Conservation (phyloP, 805 yeast genomes). For the Yamadazyma laniorum region DNA sequence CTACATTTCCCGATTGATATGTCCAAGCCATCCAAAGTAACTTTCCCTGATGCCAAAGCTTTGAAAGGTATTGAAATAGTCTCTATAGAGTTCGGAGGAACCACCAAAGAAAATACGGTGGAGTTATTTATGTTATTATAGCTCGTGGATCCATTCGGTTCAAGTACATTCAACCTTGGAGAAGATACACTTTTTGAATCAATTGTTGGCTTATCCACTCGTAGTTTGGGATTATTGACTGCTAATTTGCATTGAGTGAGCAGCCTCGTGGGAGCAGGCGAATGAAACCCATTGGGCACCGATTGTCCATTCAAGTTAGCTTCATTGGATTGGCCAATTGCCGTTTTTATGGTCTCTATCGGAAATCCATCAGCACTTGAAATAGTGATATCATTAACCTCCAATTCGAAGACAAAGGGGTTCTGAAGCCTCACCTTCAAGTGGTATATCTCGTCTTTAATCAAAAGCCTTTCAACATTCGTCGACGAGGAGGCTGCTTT, state of each 20-base stretch:
- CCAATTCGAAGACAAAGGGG: slow-evolving; percentile 75
- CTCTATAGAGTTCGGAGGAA: slow-evolving; percentile 29
- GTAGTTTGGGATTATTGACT: slow-evolving; percentile 10
- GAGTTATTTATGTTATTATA: slow-evolving; percentile 1
- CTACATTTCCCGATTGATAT: slow-evolving; percentile 52
- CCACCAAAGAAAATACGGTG: slow-evolving; percentile 10
- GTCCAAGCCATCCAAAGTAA: slow-evolving; percentile 50
- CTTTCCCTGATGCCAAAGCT: slow-evolving; percentile 48
- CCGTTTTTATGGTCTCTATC: slow-evolving; percentile 28
- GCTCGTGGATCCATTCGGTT: background rate
- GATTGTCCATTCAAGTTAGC: background rate
- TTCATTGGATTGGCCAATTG: slow-evolving; percentile 2
- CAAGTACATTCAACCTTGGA: slow-evolving; percentile 1
- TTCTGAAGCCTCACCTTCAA: slow-evolving; percentile 63
- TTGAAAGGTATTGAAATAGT: slow-evolving; percentile 45
- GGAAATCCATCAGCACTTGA: slow-evolving; percentile 20
- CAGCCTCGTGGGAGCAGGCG: slow-evolving; percentile 5
- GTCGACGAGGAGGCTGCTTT: slow-evolving; percentile 25
- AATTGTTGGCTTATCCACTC: slow-evolving; percentile 2
- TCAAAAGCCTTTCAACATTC: slow-evolving; percentile 44
- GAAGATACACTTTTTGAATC: background rate
- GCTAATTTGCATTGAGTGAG: slow-evolving; percentile 6
- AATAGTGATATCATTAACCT: slow-evolving; percentile 49
- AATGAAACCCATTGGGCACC: background rate
- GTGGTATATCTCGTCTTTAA: slow-evolving; percentile 54